These are phyloP conservation scores for Toxoplasma gondii DNA, from an alignment of 169 alveolate genomes.

Conservation along the genomic window DNA sequence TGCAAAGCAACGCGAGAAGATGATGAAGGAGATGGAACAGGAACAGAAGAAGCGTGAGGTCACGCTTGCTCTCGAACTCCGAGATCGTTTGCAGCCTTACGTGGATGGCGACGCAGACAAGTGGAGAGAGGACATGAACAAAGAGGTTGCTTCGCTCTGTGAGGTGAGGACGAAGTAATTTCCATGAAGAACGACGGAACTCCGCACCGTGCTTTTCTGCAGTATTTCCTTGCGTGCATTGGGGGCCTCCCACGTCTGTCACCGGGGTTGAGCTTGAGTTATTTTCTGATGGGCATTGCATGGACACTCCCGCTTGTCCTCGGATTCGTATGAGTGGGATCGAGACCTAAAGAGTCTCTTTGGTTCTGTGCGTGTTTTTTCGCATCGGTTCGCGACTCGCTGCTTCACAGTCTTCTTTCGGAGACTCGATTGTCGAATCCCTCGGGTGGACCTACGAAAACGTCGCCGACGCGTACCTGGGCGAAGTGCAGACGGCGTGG, in stretches of 20 bases:
- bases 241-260: too few species aligned
- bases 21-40: conserved; percentile 46
- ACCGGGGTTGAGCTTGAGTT: too few species aligned
- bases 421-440: conserved; percentile 85
- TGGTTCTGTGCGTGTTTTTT: too few species aligned
- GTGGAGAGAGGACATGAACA: conserved; percentile 76
- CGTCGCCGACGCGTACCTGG: conserved; percentile 84
- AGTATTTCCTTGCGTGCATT: too few species aligned
- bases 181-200: too few species aligned
- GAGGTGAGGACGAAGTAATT: conserved; percentile 67
- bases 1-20: not conserved
- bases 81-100: conserved; percentile 80
- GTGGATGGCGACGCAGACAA: conserved; percentile 76
- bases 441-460: conserved; percentile 90
- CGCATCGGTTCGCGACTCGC: too few species aligned
- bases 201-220: too few species aligned
- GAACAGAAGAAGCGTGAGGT: conserved; percentile 85
- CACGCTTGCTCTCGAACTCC: conserved; percentile 79
- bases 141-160: conserved; percentile 80
- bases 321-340: too few species aligned
- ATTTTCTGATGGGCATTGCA: too few species aligned
- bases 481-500: conserved; percentile 70
- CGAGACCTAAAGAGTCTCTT: too few species aligned
- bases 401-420: conserved; percentile 76
- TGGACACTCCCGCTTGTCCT: too few species aligned